Percentiles rank a stretch among this genome's conserved stretches.
phyloP scores from a whole-genome alignment of 2,329 filamentous ascomycete genomes.

The Ophiocordyceps camponoti-leonardi region DNA sequence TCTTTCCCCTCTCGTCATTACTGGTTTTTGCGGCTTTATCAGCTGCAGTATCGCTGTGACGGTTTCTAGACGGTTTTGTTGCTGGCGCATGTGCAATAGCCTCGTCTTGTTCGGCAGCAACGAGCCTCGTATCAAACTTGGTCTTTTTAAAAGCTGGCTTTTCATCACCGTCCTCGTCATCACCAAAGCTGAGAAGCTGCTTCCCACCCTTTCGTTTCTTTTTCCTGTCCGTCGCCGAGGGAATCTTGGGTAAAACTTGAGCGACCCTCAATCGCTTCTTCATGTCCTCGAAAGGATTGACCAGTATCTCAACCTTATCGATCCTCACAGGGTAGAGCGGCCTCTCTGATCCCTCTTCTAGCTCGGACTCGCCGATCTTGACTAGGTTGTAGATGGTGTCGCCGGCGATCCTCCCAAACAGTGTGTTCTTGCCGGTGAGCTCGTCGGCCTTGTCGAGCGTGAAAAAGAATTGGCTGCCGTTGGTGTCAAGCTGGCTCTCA shows the following conservation, averaged over 20 bases:
- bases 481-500: constrained; percentile 57
- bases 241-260: constrained; percentile 20
- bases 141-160: constrained; percentile 52
- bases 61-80: constrained; percentile 7
- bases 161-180: constrained; percentile 40
- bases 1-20: constrained; percentile 12
- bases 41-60: background rate
- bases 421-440: constrained; percentile 74
- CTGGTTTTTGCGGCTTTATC: constrained; percentile 8
- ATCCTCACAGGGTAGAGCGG: constrained; percentile 78
- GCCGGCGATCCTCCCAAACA: constrained; percentile 83
- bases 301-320: constrained; percentile 52
- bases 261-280: constrained; percentile 46
- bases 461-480: constrained; percentile 95
- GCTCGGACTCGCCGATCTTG: constrained; percentile 79
- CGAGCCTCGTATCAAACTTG: constrained; percentile 64
- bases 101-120: constrained; percentile 31
- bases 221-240: constrained; percentile 35
- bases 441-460: constrained; percentile 75
- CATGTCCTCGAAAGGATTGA: constrained; percentile 75
- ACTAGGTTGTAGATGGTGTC: constrained; percentile 93
- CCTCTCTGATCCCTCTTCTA: constrained; percentile 61
- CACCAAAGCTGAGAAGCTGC: constrained; percentile 62
- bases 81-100: constrained; percentile 10
- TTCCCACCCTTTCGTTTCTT: constrained; percentile 63